Conservation (phyloP, 2,329 filamentous ascomycete species). For the Graphium sp. region DNA sequence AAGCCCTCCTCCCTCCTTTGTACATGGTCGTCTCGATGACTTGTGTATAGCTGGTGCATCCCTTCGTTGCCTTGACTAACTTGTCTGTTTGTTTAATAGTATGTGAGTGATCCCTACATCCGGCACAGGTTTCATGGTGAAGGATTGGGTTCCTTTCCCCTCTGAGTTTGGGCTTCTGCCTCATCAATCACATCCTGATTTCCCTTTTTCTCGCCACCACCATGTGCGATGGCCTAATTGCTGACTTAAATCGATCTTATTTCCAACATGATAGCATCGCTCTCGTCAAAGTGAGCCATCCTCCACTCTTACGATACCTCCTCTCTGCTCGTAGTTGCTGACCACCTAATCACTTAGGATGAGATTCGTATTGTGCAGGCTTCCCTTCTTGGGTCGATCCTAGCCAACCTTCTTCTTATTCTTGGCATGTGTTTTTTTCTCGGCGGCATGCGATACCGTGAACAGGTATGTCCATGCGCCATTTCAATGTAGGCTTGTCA, state of each 20-base stretch:
- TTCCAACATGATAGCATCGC: too few species aligned
- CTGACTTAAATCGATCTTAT: too few species aligned
- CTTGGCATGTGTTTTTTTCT: conserved; percentile 83
- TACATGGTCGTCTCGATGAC: background rate
- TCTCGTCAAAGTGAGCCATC: too few species aligned
- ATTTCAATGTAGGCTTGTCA: too few species aligned
- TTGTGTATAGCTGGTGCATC: background rate
- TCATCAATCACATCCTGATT: too few species aligned
- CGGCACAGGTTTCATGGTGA: too few species aligned
- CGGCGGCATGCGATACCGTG: conserved; percentile 70
- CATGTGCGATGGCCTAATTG: too few species aligned
- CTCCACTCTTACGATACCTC: too few species aligned
- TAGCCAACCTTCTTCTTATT: conserved; percentile 77
- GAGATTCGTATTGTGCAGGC: conserved; percentile 88
- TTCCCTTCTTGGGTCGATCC: conserved; percentile 73
- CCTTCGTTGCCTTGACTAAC: conserved; percentile 6
- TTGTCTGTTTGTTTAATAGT: conserved; percentile 13
- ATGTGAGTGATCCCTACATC: conserved; percentile 34
- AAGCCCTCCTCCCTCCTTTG: background rate
- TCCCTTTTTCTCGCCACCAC: too few species aligned
- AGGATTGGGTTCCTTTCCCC: too few species aligned
- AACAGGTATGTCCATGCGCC: conserved; percentile 67
- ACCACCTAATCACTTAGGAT: conserved; percentile 33
- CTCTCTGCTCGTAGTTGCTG: too few species aligned
- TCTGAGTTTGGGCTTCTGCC: too few species aligned